Conservation (phyloP, 2,329 filamentous ascomycete species). For the Claviceps maximensis region DNA sequence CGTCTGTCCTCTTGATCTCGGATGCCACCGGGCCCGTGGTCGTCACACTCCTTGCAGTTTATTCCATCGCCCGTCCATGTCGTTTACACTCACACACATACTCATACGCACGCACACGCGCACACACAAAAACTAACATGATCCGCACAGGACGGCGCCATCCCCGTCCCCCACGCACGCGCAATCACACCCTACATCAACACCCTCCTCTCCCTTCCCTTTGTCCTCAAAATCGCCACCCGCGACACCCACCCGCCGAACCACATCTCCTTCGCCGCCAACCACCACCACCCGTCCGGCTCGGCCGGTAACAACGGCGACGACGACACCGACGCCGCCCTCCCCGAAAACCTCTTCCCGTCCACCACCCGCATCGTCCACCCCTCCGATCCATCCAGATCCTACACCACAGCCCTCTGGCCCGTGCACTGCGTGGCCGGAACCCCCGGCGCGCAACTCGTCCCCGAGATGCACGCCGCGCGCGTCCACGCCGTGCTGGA, state of each 20-base stretch:
- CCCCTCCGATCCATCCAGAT: conserved; percentile 48
- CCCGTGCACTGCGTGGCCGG: conserved; percentile 76
- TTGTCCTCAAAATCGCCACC: conserved; percentile 67
- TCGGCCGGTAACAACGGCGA: too few relatives aligned
- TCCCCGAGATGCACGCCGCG: conserved; percentile 52
- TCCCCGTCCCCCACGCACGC: conserved; percentile 66
- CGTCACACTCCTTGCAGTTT: too few relatives aligned
- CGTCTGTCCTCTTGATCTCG: too few relatives aligned
- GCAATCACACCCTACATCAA: conserved; percentile 61
- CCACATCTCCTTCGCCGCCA: conserved; percentile 81
- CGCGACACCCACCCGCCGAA: conserved; percentile 76
- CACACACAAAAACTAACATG: too few relatives aligned
- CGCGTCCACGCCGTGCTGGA: conserved; percentile 54
- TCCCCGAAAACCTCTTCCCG: too few relatives aligned
- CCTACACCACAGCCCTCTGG: conserved; percentile 64
- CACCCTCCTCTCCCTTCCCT: conserved; percentile 56
- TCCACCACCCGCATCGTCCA: conserved; percentile 50
- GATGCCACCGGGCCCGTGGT: too few relatives aligned
- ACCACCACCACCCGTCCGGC: conserved; percentile 54
- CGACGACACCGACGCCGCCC: too few relatives aligned
- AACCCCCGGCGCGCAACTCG: conserved; percentile 57
- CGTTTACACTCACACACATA: too few relatives aligned
- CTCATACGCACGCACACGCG: too few relatives aligned
- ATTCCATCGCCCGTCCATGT: too few relatives aligned
- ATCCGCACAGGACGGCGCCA: conserved; percentile 70